Conservation (phyloP, 2,329 filamentous ascomycete genomes). For the Ceratocystis harringtonii region DNA sequence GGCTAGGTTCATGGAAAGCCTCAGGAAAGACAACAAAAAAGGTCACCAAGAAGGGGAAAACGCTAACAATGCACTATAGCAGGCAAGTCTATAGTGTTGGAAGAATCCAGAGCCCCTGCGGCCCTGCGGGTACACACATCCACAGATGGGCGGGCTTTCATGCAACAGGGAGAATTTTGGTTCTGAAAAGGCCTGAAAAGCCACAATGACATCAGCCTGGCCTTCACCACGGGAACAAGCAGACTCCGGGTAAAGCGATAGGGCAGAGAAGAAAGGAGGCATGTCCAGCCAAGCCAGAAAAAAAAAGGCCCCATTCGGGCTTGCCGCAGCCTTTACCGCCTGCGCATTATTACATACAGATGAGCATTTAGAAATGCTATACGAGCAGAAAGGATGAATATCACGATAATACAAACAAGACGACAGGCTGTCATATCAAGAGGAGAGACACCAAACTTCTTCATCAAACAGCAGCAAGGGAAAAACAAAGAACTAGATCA, state of each 20-base stretch:
- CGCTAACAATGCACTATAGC: neutral
- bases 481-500: neutral
- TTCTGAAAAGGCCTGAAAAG: neutral
- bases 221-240: neutral
- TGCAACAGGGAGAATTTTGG: neutral
- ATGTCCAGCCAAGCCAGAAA: neutral
- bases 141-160: neutral
- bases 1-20: neutral
- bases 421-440: neutral
- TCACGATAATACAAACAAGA: neutral
- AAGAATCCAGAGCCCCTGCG: neutral
- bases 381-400: neutral
- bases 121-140: neutral
- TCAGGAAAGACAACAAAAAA: neutral
- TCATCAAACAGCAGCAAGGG: neutral
- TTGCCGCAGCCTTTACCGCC: neutral
- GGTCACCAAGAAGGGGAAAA: neutral
- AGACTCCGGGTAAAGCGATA: neutral
- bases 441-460: neutral
- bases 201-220: conserved; percentile 1
- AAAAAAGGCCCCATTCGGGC: neutral
- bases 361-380: neutral
- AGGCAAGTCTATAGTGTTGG: neutral
- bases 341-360: neutral
- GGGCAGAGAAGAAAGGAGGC: neutral